Percentiles rank a stretch among this genome's conserved stretches.
phyloP scores from a whole-genome alignment of 371 early-diverging fungal genomes.

The Conidiobolus coronatus region DNA sequence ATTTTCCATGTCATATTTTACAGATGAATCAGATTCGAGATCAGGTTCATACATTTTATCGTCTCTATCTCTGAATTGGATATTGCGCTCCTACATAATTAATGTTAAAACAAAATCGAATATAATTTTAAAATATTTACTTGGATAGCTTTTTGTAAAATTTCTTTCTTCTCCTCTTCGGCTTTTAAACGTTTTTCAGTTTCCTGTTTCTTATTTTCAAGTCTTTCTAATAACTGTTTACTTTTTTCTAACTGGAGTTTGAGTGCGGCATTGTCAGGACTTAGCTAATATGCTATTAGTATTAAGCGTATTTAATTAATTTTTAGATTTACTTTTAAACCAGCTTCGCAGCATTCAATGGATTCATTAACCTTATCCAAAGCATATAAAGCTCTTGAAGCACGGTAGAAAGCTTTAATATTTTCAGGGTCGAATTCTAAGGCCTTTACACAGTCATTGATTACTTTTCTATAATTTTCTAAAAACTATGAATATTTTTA shows the following conservation, averaged over 20 bases:
- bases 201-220: conserved; percentile 16
- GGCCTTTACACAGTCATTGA: conserved; percentile 74
- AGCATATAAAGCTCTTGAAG: conserved; percentile 51
- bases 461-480: conserved; percentile 60
- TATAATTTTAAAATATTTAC: conserved; percentile 8
- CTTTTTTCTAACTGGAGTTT: conserved; percentile 16
- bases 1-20: conserved; percentile 32
- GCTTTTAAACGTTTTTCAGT: conserved; percentile 18
- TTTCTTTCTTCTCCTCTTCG: conserved; percentile 20
- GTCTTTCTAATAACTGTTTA: conserved; percentile 14
- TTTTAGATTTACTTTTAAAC: conserved; percentile 15
- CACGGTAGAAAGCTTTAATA: conserved; percentile 79
- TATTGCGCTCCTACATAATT: not conserved
- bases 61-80: not conserved
- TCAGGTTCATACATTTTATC: conserved; percentile 3
- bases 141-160: conserved; percentile 19
- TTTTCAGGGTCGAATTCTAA: conserved; percentile 52
- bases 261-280: conserved; percentile 46
- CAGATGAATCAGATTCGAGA: conserved; percentile 9
- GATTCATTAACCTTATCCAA: conserved; percentile 68
- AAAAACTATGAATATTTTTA: not conserved
- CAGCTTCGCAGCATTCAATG: conserved; percentile 54
- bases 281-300: conserved; percentile 11
- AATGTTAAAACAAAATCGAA: no score
- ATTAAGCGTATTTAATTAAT: not conserved